Percentiles rank a stretch among this genome's conserved stretches.
Evolutionary conservation across 2,329 filamentous ascomycete genomes (phyloP).

Genomic region (Pyrenochaeta sp.): DNA sequence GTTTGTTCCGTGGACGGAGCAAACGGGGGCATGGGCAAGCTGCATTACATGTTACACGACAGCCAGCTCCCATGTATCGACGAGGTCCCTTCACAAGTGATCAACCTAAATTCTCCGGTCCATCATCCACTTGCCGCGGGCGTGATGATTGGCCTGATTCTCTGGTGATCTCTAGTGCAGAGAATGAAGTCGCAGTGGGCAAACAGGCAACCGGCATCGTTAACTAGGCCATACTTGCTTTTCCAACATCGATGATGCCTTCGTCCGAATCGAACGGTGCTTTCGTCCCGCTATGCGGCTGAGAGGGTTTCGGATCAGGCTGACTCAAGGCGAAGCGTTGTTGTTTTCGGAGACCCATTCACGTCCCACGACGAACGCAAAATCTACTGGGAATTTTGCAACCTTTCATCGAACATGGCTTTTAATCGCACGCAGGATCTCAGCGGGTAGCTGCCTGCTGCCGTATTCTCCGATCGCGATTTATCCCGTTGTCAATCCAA

Average conservation of each 20-base stretch:
- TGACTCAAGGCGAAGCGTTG: background rate
- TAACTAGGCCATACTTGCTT: background rate
- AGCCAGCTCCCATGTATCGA: slow-evolving; percentile 18
- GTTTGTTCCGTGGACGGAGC: slow-evolving; percentile 18
- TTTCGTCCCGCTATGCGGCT: background rate
- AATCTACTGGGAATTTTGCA: too few relatives aligned
- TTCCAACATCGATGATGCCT: slow-evolving; percentile 1
- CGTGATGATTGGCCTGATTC: slow-evolving; percentile 17
- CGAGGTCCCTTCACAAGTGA: slow-evolving; percentile 22
- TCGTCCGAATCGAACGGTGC: slow-evolving; percentile 4
- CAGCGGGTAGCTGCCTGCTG: slow-evolving; percentile 7
- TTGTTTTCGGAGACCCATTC: too few relatives aligned
- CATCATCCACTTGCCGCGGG: slow-evolving; percentile 23
- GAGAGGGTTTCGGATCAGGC: slow-evolving; percentile 5
- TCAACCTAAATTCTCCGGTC: slow-evolving; percentile 23
- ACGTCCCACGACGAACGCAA: too few relatives aligned
- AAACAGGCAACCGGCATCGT: slow-evolving; percentile 1
- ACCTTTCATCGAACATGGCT: too few relatives aligned
- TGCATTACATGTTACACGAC: slow-evolving; percentile 26
- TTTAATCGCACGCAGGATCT: slow-evolving; percentile 2
- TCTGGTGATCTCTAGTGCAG: slow-evolving; percentile 5
- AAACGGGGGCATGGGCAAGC: slow-evolving; percentile 10
- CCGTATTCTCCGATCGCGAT: slow-evolving; percentile 1
- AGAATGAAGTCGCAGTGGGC: slow-evolving; percentile 4
- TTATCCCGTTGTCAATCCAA: slow-evolving; percentile 6